Evolutionary conservation across 2,329 filamentous ascomycete genomes (phyloP).

Genomic region (Nigrospora osmanthi): DNA sequence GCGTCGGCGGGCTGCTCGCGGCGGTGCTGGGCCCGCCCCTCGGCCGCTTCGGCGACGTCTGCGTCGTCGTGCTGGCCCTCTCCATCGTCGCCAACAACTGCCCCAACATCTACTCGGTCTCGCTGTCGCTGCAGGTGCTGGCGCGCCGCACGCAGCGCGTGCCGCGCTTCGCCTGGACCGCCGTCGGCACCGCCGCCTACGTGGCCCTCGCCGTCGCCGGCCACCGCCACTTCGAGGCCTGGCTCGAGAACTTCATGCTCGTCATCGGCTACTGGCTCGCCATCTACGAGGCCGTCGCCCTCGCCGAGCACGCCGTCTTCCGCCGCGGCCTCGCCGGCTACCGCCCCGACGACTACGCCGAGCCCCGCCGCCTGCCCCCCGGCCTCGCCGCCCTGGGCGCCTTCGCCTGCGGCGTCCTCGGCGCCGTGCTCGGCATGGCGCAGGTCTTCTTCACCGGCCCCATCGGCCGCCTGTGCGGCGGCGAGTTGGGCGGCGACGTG

Average conservation of each 20-base stretch:
- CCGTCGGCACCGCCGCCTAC: constrained; percentile 53
- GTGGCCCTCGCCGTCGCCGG: constrained; percentile 64
- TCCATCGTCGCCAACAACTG: constrained; percentile 65
- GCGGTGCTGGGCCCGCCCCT: constrained; percentile 56
- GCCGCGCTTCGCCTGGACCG: constrained; percentile 62
- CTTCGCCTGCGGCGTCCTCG: constrained; percentile 56
- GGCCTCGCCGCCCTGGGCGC: constrained; percentile 56
- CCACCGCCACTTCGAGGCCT: constrained; percentile 54
- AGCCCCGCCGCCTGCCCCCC: constrained; percentile 48
- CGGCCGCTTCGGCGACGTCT: constrained; percentile 66
- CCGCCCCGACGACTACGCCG: constrained; percentile 48
- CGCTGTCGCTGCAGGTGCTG: constrained; percentile 60
- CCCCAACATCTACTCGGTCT: constrained; percentile 65
- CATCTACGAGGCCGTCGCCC: constrained; percentile 60
- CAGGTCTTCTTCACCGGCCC: constrained; percentile 64
- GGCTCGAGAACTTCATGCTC: constrained; percentile 65
- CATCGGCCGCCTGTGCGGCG: constrained; percentile 51
- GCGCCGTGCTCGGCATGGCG: constrained; percentile 62
- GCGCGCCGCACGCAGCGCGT: constrained; percentile 49
- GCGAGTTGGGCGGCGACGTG: constrained; percentile 36
- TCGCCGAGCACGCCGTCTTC: constrained; percentile 63
- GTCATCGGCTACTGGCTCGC: constrained; percentile 66
- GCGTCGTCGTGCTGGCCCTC: constrained; percentile 57
- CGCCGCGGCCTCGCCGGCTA: constrained; percentile 55
- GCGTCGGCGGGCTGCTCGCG: constrained; percentile 59